phyloP scores from a whole-genome alignment of 2,329 filamentous ascomycete species.

The Fusarium cyanostomum region DNA sequence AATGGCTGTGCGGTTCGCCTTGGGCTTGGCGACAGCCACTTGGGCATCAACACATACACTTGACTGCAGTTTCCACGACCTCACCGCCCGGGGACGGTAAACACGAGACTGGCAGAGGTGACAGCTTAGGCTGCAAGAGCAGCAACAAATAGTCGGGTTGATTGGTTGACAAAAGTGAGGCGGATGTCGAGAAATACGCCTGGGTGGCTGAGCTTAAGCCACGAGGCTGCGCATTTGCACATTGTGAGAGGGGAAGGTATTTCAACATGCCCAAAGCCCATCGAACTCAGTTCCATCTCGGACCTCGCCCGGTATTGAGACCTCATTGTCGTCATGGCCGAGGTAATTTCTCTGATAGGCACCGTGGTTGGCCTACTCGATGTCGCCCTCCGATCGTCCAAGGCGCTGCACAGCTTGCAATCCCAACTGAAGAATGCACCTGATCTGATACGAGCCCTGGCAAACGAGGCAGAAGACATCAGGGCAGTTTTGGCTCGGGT shows the following conservation, averaged over 20 bases:
- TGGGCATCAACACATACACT: too few species aligned
- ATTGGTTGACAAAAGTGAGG: not conserved
- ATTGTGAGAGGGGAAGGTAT: not conserved
- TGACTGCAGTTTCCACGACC: too few species aligned
- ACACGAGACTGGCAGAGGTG: too few species aligned
- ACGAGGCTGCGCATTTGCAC: not conserved
- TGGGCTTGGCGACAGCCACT: too few species aligned
- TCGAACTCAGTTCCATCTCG: not conserved
- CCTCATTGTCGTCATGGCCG: not conserved
- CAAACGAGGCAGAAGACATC: not conserved
- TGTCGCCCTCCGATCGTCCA: not conserved
- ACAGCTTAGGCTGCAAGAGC: too few species aligned
- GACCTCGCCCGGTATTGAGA: not conserved
- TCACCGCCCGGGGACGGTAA: too few species aligned
- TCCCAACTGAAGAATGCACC: conserved; percentile 5
- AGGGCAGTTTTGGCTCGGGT: not conserved
- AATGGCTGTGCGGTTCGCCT: too few species aligned
- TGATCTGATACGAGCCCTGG: not conserved
- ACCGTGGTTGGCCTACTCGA: not conserved
- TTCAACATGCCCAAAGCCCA: not conserved
- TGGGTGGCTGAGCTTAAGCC: not conserved
- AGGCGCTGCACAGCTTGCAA: not conserved
- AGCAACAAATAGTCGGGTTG: not conserved
- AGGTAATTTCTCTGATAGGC: not conserved
- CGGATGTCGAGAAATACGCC: not conserved